Percentiles rank a stretch among this genome's conserved stretches.
Evolutionary conservation across 2,329 filamentous ascomycete genomes (phyloP).

Genomic region (Ascochyta rabiei): DNA sequence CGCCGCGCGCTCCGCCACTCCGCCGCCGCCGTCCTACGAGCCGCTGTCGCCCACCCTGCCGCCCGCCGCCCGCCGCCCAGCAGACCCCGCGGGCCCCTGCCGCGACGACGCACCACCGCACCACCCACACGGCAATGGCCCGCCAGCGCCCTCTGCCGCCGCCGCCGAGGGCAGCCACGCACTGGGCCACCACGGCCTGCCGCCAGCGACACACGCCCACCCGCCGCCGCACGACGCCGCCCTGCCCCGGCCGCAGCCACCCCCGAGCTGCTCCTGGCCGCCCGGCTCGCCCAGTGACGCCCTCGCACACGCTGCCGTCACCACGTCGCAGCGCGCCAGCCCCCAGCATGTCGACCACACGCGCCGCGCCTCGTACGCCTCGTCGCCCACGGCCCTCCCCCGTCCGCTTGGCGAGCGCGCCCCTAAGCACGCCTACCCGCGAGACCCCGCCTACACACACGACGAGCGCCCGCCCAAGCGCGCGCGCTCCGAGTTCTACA

Average conservation of each 20-base stretch:
- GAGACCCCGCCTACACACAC: conserved; percentile 15
- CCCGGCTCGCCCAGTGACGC: conserved; percentile 51
- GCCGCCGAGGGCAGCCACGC: conserved; percentile 13
- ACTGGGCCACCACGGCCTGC: conserved; percentile 17
- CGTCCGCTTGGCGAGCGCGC: conserved; percentile 29
- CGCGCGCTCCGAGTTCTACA: conserved; percentile 63
- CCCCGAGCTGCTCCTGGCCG: conserved; percentile 29
- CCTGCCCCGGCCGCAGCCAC: conserved; percentile 25
- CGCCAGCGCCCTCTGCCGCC: background rate
- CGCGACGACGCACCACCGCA: conserved; percentile 10
- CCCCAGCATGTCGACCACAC: conserved; percentile 22
- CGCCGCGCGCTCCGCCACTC: conserved; percentile 38
- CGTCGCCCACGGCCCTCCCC: conserved; percentile 27
- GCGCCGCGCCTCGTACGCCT: conserved; percentile 29
- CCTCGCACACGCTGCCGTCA: conserved; percentile 50
- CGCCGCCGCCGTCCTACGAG: conserved; percentile 43
- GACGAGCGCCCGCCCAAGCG: conserved; percentile 64
- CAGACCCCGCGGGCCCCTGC: conserved; percentile 32
- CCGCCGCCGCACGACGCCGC: conserved; percentile 12
- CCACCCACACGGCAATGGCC: conserved; percentile 18
- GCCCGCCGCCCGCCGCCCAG: conserved; percentile 24
- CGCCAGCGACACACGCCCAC: conserved; percentile 20
- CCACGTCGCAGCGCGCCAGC: conserved; percentile 47
- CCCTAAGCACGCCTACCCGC: conserved; percentile 27
- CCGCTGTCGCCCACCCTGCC: conserved; percentile 44